Percentiles rank a stretch among this genome's conserved stretches.
Conservation (phyloP, 306 rosid species). For the Phaseolus lunatus region DNA sequence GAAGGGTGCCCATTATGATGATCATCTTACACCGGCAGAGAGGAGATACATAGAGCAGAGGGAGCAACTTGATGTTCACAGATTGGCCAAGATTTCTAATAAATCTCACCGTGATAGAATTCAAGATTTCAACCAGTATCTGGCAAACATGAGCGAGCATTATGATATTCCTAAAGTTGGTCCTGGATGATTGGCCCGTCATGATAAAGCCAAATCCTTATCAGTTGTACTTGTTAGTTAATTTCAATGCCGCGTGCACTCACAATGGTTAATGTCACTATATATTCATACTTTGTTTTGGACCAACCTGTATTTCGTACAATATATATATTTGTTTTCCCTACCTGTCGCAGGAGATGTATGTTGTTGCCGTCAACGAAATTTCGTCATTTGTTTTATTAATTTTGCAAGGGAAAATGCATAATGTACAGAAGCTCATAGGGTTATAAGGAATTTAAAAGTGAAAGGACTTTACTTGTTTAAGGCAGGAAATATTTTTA, state of each 20-base stretch:
- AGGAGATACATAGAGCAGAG: constrained; percentile 91
- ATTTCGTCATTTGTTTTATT: neutral
- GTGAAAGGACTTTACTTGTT: neutral
- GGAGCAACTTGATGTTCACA: constrained; percentile 79
- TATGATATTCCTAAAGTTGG: constrained; percentile 98
- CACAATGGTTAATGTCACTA: constrained; percentile 28
- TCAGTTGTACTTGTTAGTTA: constrained; percentile 37
- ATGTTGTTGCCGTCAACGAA: neutral
- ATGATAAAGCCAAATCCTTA: constrained; percentile 27
- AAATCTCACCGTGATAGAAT: constrained; percentile 97
- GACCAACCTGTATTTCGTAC: constrained; percentile 9
- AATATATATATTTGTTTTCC: too few species aligned
- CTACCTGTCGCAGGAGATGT: too few species aligned
- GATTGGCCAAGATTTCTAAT: constrained; percentile 80
- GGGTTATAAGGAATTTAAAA: neutral
- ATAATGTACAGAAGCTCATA: neutral
- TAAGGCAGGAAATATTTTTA: neutral
- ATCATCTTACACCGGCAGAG: constrained; percentile 89
- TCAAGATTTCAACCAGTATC: constrained; percentile 95
- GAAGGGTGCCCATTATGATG: constrained; percentile 67
- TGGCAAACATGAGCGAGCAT: constrained; percentile 99
- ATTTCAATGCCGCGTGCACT: neutral
- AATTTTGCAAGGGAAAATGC: neutral
- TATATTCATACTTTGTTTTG: constrained; percentile 2
- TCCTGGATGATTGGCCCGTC: constrained; percentile 76